phyloP scores from a whole-genome alignment of 139 green algal genomes.

The Micractinium conductrix region DNA sequence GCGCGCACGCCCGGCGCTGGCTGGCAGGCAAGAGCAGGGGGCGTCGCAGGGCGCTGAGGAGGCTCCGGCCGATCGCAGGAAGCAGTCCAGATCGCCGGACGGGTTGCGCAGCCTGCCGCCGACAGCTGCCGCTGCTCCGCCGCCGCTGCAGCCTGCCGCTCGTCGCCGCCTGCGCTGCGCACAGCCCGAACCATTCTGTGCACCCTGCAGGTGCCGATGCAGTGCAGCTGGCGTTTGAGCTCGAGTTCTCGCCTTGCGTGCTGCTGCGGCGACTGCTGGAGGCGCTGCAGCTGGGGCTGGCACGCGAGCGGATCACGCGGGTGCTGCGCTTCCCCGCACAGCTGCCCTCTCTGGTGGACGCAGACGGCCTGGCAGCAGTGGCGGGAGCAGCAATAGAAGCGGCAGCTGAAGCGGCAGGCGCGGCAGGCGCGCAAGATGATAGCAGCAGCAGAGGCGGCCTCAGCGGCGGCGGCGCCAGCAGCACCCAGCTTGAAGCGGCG shows the following conservation, averaged over 20 bases:
- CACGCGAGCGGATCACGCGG: slow-evolving; percentile 43
- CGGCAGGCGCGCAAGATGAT: not conserved
- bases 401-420: not conserved
- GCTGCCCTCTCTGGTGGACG: not conserved
- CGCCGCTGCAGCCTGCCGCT: not conserved
- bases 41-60: too few species aligned
- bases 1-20: slow-evolving; percentile 40
- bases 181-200: too few species aligned
- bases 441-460: not conserved
- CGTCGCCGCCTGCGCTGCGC: slow-evolving; percentile 32
- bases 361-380: not conserved
- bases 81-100: too few species aligned
- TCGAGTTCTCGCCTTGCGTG: slow-evolving; percentile 81
- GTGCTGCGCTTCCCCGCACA: slow-evolving; percentile 46
- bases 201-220: slow-evolving; percentile 68
- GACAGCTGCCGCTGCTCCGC: not conserved
- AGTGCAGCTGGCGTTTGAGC: slow-evolving; percentile 59
- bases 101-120: too few species aligned
- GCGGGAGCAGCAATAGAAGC: not conserved
- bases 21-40: slow-evolving; percentile 49
- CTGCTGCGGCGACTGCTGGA: slow-evolving; percentile 72
- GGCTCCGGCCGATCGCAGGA: too few species aligned
- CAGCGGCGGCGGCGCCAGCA: not conserved
- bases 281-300: slow-evolving; percentile 25
- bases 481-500: not conserved